A percentile compares a stretch with the other conserved stretches of the same genome.
These are phyloP conservation scores for Pythium plurisporium DNA, from an alignment of 352 stramenopile genomes.

Conservation along the genomic window DNA sequence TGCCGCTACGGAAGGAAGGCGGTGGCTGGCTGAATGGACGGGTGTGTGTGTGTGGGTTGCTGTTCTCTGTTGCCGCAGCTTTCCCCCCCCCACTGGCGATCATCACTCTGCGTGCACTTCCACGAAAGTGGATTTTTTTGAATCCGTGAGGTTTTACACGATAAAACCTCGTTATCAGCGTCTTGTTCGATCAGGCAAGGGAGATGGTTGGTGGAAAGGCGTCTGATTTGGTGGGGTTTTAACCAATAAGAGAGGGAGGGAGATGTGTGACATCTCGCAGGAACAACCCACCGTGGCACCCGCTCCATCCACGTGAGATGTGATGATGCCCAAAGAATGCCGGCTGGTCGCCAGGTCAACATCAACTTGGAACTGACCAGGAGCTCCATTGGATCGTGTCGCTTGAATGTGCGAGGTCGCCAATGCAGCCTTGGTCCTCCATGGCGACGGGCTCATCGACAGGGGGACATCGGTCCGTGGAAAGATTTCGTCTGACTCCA, in stretches of 20 bases:
- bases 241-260: neutral
- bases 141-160: conserved; percentile 16
- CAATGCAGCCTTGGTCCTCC: too few species aligned
- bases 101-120: conserved; percentile 17
- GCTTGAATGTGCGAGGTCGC: too few species aligned
- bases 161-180: conserved; percentile 20
- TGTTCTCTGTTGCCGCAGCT: conserved; percentile 15
- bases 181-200: conserved; percentile 1
- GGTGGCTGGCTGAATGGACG: conserved; percentile 11
- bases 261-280: conserved; percentile 19
- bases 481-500: neutral
- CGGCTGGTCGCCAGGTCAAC: neutral
- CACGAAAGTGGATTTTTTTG: conserved; percentile 14
- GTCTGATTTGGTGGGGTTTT: conserved; percentile 1
- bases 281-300: neutral
- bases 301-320: neutral
- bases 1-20: neutral
- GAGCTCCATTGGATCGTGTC: neutral
- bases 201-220: conserved; percentile 15
- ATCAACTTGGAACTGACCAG: neutral
- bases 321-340: neutral
- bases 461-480: neutral
- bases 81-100: neutral
- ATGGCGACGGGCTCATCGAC: too few species aligned
- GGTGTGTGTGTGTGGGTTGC: neutral